phyloP scores from a whole-genome alignment of 345 rosid species.

The Sonneratia alba region DNA sequence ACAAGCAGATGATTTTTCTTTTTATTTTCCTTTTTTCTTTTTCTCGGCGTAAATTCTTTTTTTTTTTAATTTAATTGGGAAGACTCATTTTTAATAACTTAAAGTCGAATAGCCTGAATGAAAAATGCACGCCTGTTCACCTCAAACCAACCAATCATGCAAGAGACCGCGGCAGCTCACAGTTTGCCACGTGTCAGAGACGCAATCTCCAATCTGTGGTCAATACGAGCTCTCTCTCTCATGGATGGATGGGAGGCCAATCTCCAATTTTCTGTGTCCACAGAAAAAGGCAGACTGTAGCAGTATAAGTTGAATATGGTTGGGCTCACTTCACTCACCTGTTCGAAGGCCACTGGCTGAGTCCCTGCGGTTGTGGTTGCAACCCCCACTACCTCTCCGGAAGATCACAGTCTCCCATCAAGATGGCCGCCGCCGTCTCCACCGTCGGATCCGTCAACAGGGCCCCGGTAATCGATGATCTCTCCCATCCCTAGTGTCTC shows the following conservation, averaged over 20 bases:
- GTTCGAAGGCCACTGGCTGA: not conserved
- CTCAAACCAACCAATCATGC: not conserved
- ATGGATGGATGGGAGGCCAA: conserved; percentile 12
- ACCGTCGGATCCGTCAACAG: conserved; percentile 70
- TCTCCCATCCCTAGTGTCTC: not conserved
- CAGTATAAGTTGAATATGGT: not conserved
- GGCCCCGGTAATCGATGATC: conserved; percentile 41
- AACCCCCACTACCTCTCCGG: not conserved
- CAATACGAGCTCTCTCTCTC: conserved; percentile 7
- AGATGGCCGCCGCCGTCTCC: conserved; percentile 77
- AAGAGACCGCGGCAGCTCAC: not conserved
- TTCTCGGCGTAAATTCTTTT: too few species aligned
- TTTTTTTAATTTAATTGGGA: too few species aligned
- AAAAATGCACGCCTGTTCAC: too few species aligned
- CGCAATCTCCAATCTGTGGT: conserved; percentile 43
- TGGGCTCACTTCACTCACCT: conserved; percentile 1
- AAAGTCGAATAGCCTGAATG: too few species aligned
- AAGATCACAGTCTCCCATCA: not conserved
- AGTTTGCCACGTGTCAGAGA: conserved; percentile 30
- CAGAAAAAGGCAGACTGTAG: not conserved
- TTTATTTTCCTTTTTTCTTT: too few species aligned
- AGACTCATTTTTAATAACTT: too few species aligned
- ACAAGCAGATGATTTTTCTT: too few species aligned
- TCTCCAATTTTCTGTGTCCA: not conserved
- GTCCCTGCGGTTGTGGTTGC: too few species aligned